Percentiles rank a stretch among this genome's conserved stretches.
phyloP scores from a whole-genome alignment of 1,284 basidiomycete species.

The Heliocybe sulcata region DNA sequence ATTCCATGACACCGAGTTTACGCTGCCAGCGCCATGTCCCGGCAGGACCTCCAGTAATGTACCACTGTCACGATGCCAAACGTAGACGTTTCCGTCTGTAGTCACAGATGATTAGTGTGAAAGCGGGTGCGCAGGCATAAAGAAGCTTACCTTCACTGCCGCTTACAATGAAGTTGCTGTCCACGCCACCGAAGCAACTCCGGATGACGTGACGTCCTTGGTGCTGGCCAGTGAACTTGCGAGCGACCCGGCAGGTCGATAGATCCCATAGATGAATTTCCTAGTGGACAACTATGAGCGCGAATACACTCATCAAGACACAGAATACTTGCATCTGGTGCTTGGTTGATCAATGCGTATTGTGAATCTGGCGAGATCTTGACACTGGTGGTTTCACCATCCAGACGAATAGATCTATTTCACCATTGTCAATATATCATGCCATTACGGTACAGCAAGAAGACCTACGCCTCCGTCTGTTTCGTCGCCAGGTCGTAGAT shows the following conservation, averaged over 20 bases:
- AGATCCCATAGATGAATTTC: conserved; percentile 90
- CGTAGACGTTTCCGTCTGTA: conserved; percentile 83
- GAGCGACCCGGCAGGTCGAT: conserved; percentile 56
- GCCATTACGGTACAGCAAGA: conserved; percentile 7
- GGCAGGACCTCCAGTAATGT: conserved; percentile 75
- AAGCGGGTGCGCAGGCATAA: conserved; percentile 2
- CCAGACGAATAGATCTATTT: conserved; percentile 54
- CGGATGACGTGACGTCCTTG: conserved; percentile 83
- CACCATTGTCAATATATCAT: conserved; percentile 1
- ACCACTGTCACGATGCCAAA: conserved; percentile 91
- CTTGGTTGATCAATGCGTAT: conserved; percentile 82
- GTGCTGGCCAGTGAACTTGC: conserved; percentile 78
- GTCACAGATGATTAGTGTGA: conserved; percentile 8
- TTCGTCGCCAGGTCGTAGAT: conserved; percentile 70
- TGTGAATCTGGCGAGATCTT: conserved; percentile 84
- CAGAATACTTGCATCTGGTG: conserved; percentile 65
- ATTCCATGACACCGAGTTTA: conserved; percentile 98
- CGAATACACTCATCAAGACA: conserved; percentile 6
- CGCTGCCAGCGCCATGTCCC: conserved; percentile 83
- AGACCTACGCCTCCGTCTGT: conserved; percentile 52
- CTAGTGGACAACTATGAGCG: conserved; percentile 30
- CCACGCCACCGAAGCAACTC: conserved; percentile 91
- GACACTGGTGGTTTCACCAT: conserved; percentile 83
- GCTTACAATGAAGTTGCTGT: conserved; percentile 85
- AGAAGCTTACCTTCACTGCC: conserved; percentile 82